Evolutionary conservation across 2,329 filamentous ascomycete genomes (phyloP), one percentile per base, ranked within the genome.

Genomic region (Microsporum canis): DNA sequence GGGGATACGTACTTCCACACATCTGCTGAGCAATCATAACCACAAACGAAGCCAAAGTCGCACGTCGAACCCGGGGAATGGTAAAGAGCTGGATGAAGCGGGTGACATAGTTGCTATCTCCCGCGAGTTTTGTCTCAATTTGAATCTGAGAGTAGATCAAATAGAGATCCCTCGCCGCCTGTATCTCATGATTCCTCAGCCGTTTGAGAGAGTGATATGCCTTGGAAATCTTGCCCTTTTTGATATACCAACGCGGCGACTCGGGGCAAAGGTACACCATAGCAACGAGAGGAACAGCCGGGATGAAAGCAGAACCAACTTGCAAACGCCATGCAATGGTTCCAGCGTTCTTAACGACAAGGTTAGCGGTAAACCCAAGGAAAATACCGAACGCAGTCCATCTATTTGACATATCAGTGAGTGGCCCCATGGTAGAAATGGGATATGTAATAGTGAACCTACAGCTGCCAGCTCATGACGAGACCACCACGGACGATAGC

Each of bases 21-120:
- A 88, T 85, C 71, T 88, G 85, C 71, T 88, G 86, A 0, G 84
- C 84, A 67, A 88, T 84, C 89, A 95, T 95, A 66, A 92, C 88
- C 0, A 84, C 84, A 65, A 85, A 88, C 0, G 88, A 87, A 4
- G 89, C 89, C 34, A 88, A 79, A 2, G 85, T 91, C 2, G 90
- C 90, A 45, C 77, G 76, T 43, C 77, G 74, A 60, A 79, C 72
- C 17, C 77, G 75, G 4, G 77, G 77, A 58, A 79, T 76, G 10
- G 77, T 79, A 64, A 79, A 79, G 0, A 83, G 70, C 62, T 79
- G 74, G 49, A 76, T 59, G 65, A 89, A 84, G 14, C 87, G 82
- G 27, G 77, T 81, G 57, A 84, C 38, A 67, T 87, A 86, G 71
- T 80, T 85, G 67, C 75, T 81, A 4, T 79, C 61, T 14, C 72